Evolutionary conservation across 2,329 filamentous ascomycete genomes (phyloP).

Genomic region (Penicillium concentricum): DNA sequence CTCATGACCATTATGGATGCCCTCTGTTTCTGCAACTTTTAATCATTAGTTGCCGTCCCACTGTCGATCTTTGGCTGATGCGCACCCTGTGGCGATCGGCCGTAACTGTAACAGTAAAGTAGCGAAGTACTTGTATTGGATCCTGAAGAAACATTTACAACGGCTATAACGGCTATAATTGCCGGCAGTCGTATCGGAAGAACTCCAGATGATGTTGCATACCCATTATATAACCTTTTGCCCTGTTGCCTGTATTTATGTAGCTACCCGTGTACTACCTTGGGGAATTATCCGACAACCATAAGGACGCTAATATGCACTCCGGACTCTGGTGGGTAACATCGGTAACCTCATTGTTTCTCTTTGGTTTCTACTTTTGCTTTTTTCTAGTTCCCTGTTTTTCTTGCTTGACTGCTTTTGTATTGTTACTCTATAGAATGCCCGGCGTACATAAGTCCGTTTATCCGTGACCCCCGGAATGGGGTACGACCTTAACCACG

Average conservation of each 20-base stretch:
- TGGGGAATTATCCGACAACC: constrained; percentile 23
- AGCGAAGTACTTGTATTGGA: not conserved
- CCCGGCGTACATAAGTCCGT: constrained; percentile 7
- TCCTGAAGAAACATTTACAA: not conserved
- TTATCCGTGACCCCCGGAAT: constrained; percentile 4
- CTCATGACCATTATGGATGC: constrained; percentile 4
- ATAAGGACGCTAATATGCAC: constrained; percentile 2
- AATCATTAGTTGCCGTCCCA: not conserved
- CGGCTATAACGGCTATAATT: constrained; percentile 1
- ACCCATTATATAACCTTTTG: constrained; percentile 1
- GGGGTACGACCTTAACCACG: constrained; percentile 10
- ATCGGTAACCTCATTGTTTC: constrained; percentile 8
- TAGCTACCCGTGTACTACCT: constrained; percentile 20
- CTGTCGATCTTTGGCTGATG: constrained; percentile 19
- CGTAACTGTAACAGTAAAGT: not conserved
- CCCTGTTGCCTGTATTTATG: constrained; percentile 4
- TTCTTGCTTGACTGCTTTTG: not conserved
- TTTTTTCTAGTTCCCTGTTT: constrained; percentile 3
- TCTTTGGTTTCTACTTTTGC: not conserved
- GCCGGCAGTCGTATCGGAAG: constrained; percentile 18
- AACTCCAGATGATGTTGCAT: constrained; percentile 19
- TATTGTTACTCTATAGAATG: constrained; percentile 15
- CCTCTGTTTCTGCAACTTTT: not conserved
- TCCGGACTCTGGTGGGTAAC: constrained; percentile 17
- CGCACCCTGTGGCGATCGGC: constrained; percentile 23